Percentiles rank a stretch among this genome's conserved stretches.
These are phyloP conservation scores for Syncephalastrum sp. DNA, from an alignment of 371 early-diverging fungal genomes.

Conservation along the genomic window DNA sequence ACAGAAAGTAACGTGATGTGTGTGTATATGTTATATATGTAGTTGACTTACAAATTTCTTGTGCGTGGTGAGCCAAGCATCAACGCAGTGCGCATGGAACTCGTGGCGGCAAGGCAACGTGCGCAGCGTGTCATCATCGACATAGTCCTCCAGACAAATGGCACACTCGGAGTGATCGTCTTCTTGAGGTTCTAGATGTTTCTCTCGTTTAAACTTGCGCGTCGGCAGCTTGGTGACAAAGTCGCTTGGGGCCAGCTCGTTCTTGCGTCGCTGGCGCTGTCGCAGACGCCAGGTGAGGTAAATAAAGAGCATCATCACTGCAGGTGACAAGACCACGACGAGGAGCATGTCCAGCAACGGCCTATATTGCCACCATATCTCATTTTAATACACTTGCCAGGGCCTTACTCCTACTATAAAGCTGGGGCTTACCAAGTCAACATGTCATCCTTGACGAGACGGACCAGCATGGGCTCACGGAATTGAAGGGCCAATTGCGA, in stretches of 20 bases:
- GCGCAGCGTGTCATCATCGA: constrained; percentile 78
- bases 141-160: constrained; percentile 93
- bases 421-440: constrained; percentile 36
- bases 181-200: constrained; percentile 42
- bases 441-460: constrained; percentile 40
- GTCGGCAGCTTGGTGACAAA: constrained; percentile 71
- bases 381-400: no score
- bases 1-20: neutral
- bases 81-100: constrained; percentile 93
- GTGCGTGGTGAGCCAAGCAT: constrained; percentile 80
- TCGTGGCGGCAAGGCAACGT: constrained; percentile 88
- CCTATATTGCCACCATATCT: constrained; percentile 17
- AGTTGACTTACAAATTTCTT: constrained; percentile 71
- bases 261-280: constrained; percentile 67
- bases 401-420: neutral
- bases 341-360: constrained; percentile 73
- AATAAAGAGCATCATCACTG: constrained; percentile 74
- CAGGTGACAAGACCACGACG: constrained; percentile 72
- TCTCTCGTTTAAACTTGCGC: constrained; percentile 57
- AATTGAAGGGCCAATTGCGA: constrained; percentile 37
- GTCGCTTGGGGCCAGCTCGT: constrained; percentile 73
- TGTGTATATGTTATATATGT: no score
- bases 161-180: constrained; percentile 82
- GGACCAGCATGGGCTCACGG: constrained; percentile 36
- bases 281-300: constrained; percentile 73